Conservation (phyloP, 2,329 filamentous ascomycete species). For the Ophiosphaerella herpotricha region DNA sequence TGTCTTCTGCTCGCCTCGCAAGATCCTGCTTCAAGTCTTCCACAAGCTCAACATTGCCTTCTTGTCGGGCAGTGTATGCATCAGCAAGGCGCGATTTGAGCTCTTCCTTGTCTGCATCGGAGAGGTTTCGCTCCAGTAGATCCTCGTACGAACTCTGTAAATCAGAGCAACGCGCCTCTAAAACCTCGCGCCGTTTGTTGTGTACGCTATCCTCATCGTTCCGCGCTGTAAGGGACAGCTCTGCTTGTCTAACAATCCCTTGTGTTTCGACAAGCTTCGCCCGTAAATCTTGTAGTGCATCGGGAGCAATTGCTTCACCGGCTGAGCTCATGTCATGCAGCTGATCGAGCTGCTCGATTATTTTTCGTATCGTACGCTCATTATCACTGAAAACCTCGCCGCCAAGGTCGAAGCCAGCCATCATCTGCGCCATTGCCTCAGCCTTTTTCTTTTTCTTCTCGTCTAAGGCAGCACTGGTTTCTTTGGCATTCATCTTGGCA, state of each 20-base stretch:
- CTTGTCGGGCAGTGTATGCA: slow-evolving; percentile 75
- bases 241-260: slow-evolving; percentile 88
- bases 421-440: slow-evolving; percentile 99
- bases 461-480: slow-evolving; percentile 84
- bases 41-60: slow-evolving; percentile 72
- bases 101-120: slow-evolving; percentile 78
- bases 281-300: slow-evolving; percentile 78
- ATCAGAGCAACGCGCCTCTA: slow-evolving; percentile 74
- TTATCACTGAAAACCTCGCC: slow-evolving; percentile 93
- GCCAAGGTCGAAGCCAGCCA: slow-evolving; percentile 96
- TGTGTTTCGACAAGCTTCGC: slow-evolving; percentile 85
- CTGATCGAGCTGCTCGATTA: slow-evolving; percentile 81
- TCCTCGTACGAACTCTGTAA: slow-evolving; percentile 85
- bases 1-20: slow-evolving; percentile 77
- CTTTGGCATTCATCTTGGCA: slow-evolving; percentile 94
- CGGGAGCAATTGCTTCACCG: slow-evolving; percentile 79
- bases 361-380: slow-evolving; percentile 79
- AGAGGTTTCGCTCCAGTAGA: slow-evolving; percentile 77
- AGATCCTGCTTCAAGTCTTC: slow-evolving; percentile 79
- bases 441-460: slow-evolving; percentile 99
- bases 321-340: slow-evolving; percentile 76
- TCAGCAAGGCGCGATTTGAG: slow-evolving; percentile 79
- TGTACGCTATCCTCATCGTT: slow-evolving; percentile 66
- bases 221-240: slow-evolving; percentile 79
- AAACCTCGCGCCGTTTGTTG: slow-evolving; percentile 69